These are phyloP conservation scores for Botrytis cinerea DNA, from an alignment of 2,329 filamentous ascomycete genomes.

Conservation along the genomic window DNA sequence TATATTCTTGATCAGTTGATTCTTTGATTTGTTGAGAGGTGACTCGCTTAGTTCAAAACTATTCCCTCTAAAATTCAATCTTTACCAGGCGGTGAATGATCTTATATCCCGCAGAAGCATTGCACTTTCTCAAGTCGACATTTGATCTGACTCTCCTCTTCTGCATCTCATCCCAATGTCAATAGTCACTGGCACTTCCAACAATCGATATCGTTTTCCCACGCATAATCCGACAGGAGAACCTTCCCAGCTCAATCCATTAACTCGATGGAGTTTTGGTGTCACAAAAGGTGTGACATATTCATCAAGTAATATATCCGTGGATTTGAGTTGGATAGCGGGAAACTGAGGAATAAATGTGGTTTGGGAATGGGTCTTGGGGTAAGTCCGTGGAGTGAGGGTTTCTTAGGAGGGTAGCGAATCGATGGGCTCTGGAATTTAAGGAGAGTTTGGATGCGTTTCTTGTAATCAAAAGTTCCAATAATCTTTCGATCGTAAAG, in stretches of 20 bases:
- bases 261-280: background rate
- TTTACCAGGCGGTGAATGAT: background rate
- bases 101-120: background rate
- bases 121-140: background rate
- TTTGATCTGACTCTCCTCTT: background rate
- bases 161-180: background rate
- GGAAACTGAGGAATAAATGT: no score
- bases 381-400: no score
- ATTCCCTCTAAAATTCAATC: background rate
- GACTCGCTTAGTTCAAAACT: background rate
- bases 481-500: background rate
- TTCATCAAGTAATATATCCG: background rate
- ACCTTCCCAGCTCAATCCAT: background rate
- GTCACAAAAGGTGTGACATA: background rate
- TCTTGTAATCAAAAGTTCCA: background rate
- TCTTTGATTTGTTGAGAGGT: background rate
- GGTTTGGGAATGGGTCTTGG: no score
- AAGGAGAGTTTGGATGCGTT: background rate
- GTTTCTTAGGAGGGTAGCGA: no score
- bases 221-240: background rate
- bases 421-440: no score
- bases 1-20: no score
- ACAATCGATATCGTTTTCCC: background rate
- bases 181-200: background rate
- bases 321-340: background rate